Evolutionary conservation across 192 early-diverging fungal species (phyloP).

Genomic region (Linnemannia elongata): DNA sequence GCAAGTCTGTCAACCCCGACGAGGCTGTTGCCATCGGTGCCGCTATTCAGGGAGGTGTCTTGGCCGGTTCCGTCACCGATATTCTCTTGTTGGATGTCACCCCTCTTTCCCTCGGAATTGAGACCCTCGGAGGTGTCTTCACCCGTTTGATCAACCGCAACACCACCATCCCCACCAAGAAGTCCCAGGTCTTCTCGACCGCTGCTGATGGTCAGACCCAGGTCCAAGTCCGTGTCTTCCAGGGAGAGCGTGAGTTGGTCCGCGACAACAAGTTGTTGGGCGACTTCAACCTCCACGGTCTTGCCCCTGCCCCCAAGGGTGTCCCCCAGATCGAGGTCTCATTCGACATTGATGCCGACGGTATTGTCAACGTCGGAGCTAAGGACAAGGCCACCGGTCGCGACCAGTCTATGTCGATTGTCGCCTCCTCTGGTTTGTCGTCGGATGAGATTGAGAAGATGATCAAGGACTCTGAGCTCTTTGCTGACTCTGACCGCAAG

Average conservation of each 20-base stretch:
- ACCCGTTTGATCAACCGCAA: slow-evolving; percentile 95
- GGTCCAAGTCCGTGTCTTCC: slow-evolving; percentile 96
- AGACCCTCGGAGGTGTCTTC: slow-evolving; percentile 95
- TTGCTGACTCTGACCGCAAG: slow-evolving; percentile 93
- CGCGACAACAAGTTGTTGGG: slow-evolving; percentile 97
- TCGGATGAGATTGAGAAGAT: slow-evolving; percentile 96
- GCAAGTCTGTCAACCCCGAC: slow-evolving; percentile 96
- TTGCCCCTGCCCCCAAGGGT: slow-evolving; percentile 94
- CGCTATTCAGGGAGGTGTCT: slow-evolving; percentile 96
- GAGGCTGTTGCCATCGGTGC: slow-evolving; percentile 98
- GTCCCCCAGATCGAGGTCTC: slow-evolving; percentile 96
- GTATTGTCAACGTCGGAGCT: slow-evolving; percentile 96
- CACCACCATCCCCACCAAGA: slow-evolving; percentile 99
- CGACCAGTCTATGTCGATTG: slow-evolving; percentile 95
- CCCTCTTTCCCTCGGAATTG: slow-evolving; percentile 96
- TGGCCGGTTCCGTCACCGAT: slow-evolving; percentile 92
- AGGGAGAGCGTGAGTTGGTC: slow-evolving; percentile 96
- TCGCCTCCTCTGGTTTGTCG: slow-evolving; percentile 90
- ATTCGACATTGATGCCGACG: slow-evolving; percentile 99
- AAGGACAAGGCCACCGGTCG: slow-evolving; percentile 94
- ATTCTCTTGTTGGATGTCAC: slow-evolving; percentile 95
- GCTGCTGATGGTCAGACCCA: slow-evolving; percentile 96
- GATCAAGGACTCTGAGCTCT: slow-evolving; percentile 89
- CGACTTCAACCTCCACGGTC: slow-evolving; percentile 87
- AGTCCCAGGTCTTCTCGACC: slow-evolving; percentile 96